Evolutionary conservation across 73 alveolate species (phyloP), one percentile per base, ranked within the genome.

Genomic region (Durusdinium trenchii): DNA sequence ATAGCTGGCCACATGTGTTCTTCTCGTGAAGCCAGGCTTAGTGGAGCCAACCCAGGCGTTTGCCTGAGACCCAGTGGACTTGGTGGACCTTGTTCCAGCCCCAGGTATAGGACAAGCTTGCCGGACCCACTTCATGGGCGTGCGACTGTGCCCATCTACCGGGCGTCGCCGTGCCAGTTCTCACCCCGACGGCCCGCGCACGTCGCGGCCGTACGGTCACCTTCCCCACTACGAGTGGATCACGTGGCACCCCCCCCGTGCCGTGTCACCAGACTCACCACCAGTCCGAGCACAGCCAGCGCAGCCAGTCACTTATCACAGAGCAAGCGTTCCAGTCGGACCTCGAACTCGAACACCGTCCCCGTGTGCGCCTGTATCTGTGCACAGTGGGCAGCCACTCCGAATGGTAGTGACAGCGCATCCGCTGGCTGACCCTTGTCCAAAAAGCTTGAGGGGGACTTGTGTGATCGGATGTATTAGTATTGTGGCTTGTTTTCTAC

Each of bases 151-250:
- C 89, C 89, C 20, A 78, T 61, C 9, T 45, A 45, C 61, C 62
- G 28, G 6, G n/a, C 73, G 18, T 60, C 89, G 46, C 89, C 89
- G 45, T 78, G 89, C 38, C 89, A 78, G 61, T 78, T 78, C 89
- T 78, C 89, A 28, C 89, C 89, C 43, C 86, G 52, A 75, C 62
- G n/a, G 89, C 89, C 61, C 89, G 18, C 30, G 73, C 73, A 60
- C 73, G 1, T n/a, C n/a, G n/a, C n/a, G n/a, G n/a, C n/a, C n/a
- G 61, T 38, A 61, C 43, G 89, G 42, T 78, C 89, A 23, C 89
- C 62, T 3, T 78, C 89, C 64, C 89, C 89, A 43, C 89, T 28
- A 23, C 89, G 89, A 50, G 36, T 75, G 36, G 52, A n/a, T 35
- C n/a, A n/a, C n/a, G n/a, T n/a, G n/a, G n/a, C n/a, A n/a, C n/a